These are phyloP conservation scores for Drosera spatulata DNA, from an alignment of 179 eudicot species.

Conservation along the genomic window DNA sequence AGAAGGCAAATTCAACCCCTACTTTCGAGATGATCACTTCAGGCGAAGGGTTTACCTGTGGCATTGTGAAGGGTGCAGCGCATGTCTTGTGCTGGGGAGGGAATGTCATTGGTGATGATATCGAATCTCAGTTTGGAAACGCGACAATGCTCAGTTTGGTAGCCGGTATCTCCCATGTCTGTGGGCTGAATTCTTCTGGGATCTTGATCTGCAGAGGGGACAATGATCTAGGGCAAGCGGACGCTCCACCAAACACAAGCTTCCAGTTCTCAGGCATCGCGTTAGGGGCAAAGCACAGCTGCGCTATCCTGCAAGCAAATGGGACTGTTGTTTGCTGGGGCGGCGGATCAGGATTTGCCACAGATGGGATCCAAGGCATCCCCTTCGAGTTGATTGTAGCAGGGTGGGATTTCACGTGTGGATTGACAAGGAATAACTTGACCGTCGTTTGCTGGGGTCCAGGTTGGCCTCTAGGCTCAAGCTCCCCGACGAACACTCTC, in stretches of 20 bases:
- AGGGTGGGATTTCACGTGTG: slow-evolving; percentile 42
- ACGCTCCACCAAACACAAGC: slow-evolving; percentile 18
- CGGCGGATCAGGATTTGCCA: slow-evolving; percentile 11
- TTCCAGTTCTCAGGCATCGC: slow-evolving; percentile 35
- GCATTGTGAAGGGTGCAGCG: slow-evolving; percentile 21
- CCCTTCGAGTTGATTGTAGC: slow-evolving; percentile 33
- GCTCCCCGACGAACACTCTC: slow-evolving; percentile 10
- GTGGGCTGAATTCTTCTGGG: slow-evolving; percentile 38
- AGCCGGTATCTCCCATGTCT: slow-evolving; percentile 45
- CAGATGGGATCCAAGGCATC: slow-evolving; percentile 9
- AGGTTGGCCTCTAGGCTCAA: slow-evolving; percentile 28
- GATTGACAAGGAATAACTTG: slow-evolving; percentile 26
- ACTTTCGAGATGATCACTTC: slow-evolving; percentile 26
- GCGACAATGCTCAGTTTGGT: slow-evolving; percentile 32
- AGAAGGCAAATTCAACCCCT: slow-evolving; percentile 8
- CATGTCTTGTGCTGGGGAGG: slow-evolving; percentile 46
- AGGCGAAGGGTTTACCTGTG: slow-evolving; percentile 46
- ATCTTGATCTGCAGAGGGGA: slow-evolving; percentile 34
- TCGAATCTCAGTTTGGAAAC: slow-evolving; percentile 28
- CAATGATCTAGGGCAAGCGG: slow-evolving; percentile 29
- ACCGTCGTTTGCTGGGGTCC: slow-evolving; percentile 38
- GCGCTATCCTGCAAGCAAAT: slow-evolving; percentile 30
- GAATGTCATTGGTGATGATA: slow-evolving; percentile 26
- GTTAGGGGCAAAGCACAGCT: slow-evolving; percentile 29
- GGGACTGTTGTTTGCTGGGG: slow-evolving; percentile 53